Percentiles rank a stretch among this genome's conserved stretches.
Conservation (phyloP, 1,284 basidiomycete genomes). For the Pholiota adiposa region DNA sequence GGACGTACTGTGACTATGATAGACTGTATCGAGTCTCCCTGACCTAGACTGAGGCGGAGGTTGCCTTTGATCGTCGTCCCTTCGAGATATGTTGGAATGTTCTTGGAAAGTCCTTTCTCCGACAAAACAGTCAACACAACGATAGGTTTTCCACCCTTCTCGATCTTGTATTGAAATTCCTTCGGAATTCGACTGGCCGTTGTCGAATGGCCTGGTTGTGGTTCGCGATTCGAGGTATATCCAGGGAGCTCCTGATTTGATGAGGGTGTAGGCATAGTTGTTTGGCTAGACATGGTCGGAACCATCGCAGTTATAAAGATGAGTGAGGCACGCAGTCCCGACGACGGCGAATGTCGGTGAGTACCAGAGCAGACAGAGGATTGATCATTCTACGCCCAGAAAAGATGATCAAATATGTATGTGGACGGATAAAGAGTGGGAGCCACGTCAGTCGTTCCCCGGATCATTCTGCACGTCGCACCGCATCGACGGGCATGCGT, state of each 20-base stretch:
- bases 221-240: not conserved
- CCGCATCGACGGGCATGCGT: not conserved
- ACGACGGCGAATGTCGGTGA: not conserved
- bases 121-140: conserved; percentile 23
- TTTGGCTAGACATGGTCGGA: not conserved
- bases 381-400: not conserved
- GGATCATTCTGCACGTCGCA: not conserved
- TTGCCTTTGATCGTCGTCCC: conserved; percentile 23
- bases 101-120: conserved; percentile 20
- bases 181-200: conserved; percentile 5
- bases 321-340: not conserved
- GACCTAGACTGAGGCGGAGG: conserved; percentile 21
- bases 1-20: conserved; percentile 23
- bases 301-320: not conserved
- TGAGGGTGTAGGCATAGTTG: not conserved
- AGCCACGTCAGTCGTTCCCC: not conserved
- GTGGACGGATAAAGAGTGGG: not conserved
- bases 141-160: conserved; percentile 22
- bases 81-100: conserved; percentile 24
- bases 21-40: conserved; percentile 19
- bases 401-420: not conserved
- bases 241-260: not conserved
- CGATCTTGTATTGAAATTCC: conserved; percentile 22
- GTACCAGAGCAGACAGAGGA: not conserved
- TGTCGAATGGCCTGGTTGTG: not conserved